Percentiles rank a stretch among this genome's conserved stretches.
phyloP scores from a whole-genome alignment of 202 grass and related monocot genomes.

The Tripidium arundinaceum region DNA sequence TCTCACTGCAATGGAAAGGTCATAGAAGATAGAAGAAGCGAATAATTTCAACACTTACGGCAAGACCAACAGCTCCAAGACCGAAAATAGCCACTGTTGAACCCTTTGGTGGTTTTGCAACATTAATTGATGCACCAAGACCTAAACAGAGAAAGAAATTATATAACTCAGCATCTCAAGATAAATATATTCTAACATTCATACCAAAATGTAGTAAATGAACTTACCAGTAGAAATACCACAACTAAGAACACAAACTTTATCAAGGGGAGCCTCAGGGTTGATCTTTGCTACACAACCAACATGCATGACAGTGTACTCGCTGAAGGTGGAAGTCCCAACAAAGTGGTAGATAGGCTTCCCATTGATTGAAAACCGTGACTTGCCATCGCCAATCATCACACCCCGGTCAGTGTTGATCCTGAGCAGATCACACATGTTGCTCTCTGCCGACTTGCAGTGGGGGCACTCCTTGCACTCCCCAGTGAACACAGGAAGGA shows the following conservation, averaged over 20 bases:
- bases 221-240: constrained; percentile 80
- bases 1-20: neutral
- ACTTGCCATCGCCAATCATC: constrained; percentile 73
- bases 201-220: neutral
- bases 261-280: constrained; percentile 79
- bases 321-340: constrained; percentile 93
- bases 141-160: constrained; percentile 37
- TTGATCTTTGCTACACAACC: constrained; percentile 93
- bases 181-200: neutral
- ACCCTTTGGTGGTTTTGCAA: constrained; percentile 81
- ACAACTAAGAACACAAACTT: constrained; percentile 90
- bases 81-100: constrained; percentile 83
- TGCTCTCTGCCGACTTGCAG: constrained; percentile 84
- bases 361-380: constrained; percentile 72
- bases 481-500: constrained; percentile 93
- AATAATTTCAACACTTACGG: constrained; percentile 34
- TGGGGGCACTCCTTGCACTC: constrained; percentile 89
- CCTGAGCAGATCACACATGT: constrained; percentile 89
- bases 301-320: constrained; percentile 82
- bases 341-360: constrained; percentile 90
- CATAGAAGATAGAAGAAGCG: neutral
- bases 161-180: neutral
- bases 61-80: constrained; percentile 85
- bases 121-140: constrained; percentile 83
- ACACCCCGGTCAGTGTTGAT: constrained; percentile 88